These are phyloP conservation scores for Nakaseomyces bracarensis DNA, from an alignment of 1,139 yeast species.

Conservation along the genomic window DNA sequence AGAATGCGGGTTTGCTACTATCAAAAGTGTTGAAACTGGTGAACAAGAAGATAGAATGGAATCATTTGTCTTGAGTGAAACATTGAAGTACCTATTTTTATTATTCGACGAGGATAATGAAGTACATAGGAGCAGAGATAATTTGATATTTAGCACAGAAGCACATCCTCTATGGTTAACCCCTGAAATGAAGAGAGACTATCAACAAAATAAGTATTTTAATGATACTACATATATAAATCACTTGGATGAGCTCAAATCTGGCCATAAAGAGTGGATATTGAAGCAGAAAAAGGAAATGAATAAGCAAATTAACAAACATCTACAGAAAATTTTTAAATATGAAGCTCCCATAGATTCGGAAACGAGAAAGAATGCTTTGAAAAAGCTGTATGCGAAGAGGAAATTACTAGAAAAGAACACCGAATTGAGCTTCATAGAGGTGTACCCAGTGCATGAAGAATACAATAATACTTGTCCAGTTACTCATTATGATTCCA, in stretches of 20 bases:
- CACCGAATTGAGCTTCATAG: neutral
- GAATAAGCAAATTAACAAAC: conserved; percentile 1
- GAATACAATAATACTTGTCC: conserved; percentile 7
- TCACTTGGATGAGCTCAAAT: conserved; percentile 14
- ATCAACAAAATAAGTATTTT: conserved; percentile 17
- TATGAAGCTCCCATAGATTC: neutral
- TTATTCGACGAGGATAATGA: conserved; percentile 64
- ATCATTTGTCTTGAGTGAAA: conserved; percentile 80
- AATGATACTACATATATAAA: conserved; percentile 16
- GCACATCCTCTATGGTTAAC: conserved; percentile 83
- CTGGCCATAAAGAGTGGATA: no score
- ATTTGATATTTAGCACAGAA: conserved; percentile 79
- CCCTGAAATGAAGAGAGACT: conserved; percentile 17
- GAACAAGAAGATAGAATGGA: conserved; percentile 68
- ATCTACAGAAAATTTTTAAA: neutral
- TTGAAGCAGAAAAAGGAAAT: conserved; percentile 8
- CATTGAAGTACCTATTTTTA: conserved; percentile 73
- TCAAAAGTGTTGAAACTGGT: conserved; percentile 59
- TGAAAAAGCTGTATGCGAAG: neutral
- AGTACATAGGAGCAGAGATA: conserved; percentile 43
- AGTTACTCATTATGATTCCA: conserved; percentile 6
- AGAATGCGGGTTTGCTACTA: conserved; percentile 77
- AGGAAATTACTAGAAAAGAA: neutral
- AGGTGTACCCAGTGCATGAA: neutral
- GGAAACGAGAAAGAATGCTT: neutral